A percentile compares a stretch with the other conserved stretches of the same genome.
Conservation (phyloP, 768 basidiomycete genomes). For the Pulveroboletus sp. region DNA sequence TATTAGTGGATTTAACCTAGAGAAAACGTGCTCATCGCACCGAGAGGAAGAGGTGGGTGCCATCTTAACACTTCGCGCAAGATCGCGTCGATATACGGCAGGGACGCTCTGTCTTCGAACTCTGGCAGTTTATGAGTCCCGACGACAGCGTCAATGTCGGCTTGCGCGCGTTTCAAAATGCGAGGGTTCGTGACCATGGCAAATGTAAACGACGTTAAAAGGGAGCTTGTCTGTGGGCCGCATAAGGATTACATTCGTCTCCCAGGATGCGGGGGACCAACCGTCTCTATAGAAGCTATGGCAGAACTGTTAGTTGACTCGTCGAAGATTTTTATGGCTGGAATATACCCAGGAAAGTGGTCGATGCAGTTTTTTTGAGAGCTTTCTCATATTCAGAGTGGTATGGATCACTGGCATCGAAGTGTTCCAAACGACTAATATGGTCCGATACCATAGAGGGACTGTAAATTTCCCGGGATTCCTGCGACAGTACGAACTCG, state of each 20-base stretch:
- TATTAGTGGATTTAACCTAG: too few species aligned
- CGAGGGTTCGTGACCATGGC: too few species aligned
- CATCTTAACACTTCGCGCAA: constrained; percentile 11
- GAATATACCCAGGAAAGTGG: constrained; percentile 14
- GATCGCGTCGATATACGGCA: constrained; percentile 13
- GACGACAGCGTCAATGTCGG: too few species aligned
- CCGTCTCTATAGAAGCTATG: constrained; percentile 12
- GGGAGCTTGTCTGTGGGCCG: background rate
- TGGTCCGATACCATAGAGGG: constrained; percentile 13
- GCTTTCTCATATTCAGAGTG: constrained; percentile 12
- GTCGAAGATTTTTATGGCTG: too few species aligned
- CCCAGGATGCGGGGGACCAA: constrained; percentile 3
- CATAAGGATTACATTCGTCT: background rate
- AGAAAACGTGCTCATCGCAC: too few species aligned
- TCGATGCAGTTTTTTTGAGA: constrained; percentile 11
- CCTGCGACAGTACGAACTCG: background rate
- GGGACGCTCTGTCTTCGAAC: constrained; percentile 2
- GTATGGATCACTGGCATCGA: background rate
- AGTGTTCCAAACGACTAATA: constrained; percentile 3
- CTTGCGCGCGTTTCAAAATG: too few species aligned
- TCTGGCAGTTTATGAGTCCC: background rate
- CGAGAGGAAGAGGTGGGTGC: constrained; percentile 5
- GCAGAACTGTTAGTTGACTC: background rate
- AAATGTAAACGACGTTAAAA: background rate
- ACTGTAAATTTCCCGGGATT: background rate